These are phyloP conservation scores for Claviceps digitariae DNA, from an alignment of 2,329 filamentous ascomycete species.

Conservation along the genomic window DNA sequence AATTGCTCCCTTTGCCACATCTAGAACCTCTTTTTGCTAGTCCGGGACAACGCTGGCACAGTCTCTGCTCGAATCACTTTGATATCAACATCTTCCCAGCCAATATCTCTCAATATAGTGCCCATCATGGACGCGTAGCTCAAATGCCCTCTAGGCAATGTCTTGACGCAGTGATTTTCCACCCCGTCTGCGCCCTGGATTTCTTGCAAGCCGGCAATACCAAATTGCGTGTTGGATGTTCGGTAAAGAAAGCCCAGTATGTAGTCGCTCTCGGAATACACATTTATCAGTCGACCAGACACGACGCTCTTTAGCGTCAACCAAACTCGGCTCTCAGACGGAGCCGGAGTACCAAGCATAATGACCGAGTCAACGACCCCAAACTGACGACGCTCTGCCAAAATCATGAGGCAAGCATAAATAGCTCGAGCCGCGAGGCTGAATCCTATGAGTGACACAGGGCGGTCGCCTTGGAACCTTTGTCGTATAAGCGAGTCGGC, in stretches of 20 bases:
- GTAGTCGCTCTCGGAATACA: slow-evolving; percentile 77
- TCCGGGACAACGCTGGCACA: slow-evolving; percentile 2
- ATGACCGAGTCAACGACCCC: slow-evolving; percentile 78
- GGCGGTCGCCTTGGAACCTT: slow-evolving; percentile 68
- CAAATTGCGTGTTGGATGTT: slow-evolving; percentile 66
- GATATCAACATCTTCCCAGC: slow-evolving; percentile 51
- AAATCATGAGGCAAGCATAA: slow-evolving; percentile 64
- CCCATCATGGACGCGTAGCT: slow-evolving; percentile 57
- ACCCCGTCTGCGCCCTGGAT: slow-evolving; percentile 51
- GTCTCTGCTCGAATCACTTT: slow-evolving; percentile 15
- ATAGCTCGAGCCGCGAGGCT: slow-evolving; percentile 73
- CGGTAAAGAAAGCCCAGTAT: slow-evolving; percentile 82
- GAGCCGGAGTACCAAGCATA: slow-evolving; percentile 69
- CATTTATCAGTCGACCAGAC: slow-evolving; percentile 74
- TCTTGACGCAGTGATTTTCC: slow-evolving; percentile 55
- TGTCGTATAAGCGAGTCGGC: slow-evolving; percentile 67
- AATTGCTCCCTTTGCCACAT: background rate
- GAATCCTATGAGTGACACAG: slow-evolving; percentile 70
- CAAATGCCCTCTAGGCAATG: slow-evolving; percentile 54
- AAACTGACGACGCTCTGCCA: slow-evolving; percentile 72
- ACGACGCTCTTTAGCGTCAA: slow-evolving; percentile 65
- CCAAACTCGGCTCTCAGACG: slow-evolving; percentile 62
- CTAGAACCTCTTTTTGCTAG: background rate
- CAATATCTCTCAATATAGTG: slow-evolving; percentile 50
- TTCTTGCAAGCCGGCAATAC: slow-evolving; percentile 70